phyloP scores from a whole-genome alignment of 441 rosid species.

The Corymbia citriodora region DNA sequence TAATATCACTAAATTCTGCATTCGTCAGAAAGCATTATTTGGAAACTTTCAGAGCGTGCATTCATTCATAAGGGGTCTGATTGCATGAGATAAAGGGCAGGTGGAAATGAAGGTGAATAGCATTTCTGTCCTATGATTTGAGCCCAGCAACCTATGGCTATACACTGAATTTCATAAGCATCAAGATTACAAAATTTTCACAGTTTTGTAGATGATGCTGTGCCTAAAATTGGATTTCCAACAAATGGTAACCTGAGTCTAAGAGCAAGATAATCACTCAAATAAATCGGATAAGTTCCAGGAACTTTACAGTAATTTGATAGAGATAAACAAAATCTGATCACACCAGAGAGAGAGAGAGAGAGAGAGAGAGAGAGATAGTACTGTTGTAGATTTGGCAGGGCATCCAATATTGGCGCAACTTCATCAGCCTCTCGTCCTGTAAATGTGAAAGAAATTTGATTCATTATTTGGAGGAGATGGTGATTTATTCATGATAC shows the following conservation, averaged over 20 bases:
- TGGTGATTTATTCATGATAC: neutral
- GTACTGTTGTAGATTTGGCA: conserved; percentile 89
- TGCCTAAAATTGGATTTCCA: neutral
- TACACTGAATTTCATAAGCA: neutral
- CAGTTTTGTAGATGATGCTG: neutral
- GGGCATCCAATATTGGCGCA: conserved; percentile 79
- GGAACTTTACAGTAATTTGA: neutral
- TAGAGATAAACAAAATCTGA: neutral
- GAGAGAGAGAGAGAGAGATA: conserved; percentile 3
- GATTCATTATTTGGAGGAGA: neutral
- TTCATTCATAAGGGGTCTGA: neutral
- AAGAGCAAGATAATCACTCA: neutral
- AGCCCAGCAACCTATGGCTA: neutral
- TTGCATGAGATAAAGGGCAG: neutral
- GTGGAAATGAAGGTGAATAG: neutral
- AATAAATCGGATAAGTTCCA: neutral
- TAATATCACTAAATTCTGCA: neutral
- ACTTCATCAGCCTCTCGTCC: conserved; percentile 94
- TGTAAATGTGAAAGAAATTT: conserved; percentile 18
- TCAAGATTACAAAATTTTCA: neutral
- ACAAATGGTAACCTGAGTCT: neutral
- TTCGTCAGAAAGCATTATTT: neutral
- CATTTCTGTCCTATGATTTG: neutral
- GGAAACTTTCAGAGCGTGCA: neutral
- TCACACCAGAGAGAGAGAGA: neutral